Conservation (phyloP, 2,329 filamentous ascomycete genomes). For the Phialophora verrucosa region DNA sequence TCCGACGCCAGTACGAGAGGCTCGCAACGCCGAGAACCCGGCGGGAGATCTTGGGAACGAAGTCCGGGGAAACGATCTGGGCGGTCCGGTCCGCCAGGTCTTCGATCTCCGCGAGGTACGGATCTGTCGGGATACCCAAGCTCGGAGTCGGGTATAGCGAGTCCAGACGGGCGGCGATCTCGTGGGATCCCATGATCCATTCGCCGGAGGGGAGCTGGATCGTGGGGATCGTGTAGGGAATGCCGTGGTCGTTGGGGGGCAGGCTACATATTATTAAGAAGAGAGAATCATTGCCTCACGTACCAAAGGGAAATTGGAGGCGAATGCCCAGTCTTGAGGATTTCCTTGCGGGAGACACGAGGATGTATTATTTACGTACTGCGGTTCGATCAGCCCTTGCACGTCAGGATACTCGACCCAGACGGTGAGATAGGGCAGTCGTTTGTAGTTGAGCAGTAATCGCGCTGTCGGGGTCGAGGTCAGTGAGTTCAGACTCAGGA, state of each 20-base stretch:
- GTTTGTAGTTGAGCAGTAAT: constrained; percentile 15
- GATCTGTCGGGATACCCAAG: neutral
- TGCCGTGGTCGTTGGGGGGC: constrained; percentile 1
- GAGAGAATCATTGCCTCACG: too few species aligned
- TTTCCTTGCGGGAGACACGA: too few species aligned
- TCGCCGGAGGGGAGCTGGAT: constrained; percentile 9
- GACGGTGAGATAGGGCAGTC: constrained; percentile 3
- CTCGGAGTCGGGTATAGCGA: neutral
- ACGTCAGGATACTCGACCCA: constrained; percentile 21
- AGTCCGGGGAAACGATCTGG: neutral
- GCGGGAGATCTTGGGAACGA: neutral
- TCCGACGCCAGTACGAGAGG: neutral
- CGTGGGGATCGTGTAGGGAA: constrained; percentile 18
- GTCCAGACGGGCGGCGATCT: constrained; percentile 13
- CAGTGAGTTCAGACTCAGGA: neutral
- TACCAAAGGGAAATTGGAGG: neutral
- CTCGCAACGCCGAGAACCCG: constrained; percentile 5
- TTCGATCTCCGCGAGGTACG: neutral
- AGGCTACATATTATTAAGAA: neutral
- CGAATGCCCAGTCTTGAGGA: too few species aligned
- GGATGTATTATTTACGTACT: neutral
- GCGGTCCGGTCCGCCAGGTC: neutral
- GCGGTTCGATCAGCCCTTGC: constrained; percentile 5
- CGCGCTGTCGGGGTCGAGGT: constrained; percentile 4
- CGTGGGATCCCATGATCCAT: constrained; percentile 18